Evolutionary conservation across 1,284 basidiomycete species (phyloP).

Genomic region (Puccinia novopanici): DNA sequence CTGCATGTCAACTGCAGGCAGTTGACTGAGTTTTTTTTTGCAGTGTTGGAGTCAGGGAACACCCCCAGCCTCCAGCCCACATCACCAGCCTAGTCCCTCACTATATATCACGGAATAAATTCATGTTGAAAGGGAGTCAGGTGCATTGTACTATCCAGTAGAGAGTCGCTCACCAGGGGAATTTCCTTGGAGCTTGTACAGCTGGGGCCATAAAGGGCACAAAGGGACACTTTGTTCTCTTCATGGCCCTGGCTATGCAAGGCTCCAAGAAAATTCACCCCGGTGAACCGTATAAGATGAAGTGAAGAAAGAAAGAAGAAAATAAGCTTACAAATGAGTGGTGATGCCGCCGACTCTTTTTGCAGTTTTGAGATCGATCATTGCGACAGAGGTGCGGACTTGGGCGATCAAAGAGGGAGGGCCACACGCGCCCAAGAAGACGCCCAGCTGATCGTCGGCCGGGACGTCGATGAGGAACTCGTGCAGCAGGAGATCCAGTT

Average conservation of each 20-base stretch:
- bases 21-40: too few species aligned
- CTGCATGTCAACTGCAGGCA: too few species aligned
- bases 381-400: slow-evolving; percentile 38
- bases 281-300: background rate
- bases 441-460: slow-evolving; percentile 8
- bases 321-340: slow-evolving; percentile 34
- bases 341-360: slow-evolving; percentile 38
- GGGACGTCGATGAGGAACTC: slow-evolving; percentile 42
- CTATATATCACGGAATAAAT: background rate
- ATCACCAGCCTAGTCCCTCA: slow-evolving; percentile 22
- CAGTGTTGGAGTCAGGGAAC: too few species aligned
- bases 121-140: background rate
- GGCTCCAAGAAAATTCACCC: background rate
- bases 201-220: too few species aligned
- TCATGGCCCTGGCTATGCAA: background rate
- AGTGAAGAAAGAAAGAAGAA: background rate
- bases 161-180: background rate
- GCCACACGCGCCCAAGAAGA: slow-evolving; percentile 41
- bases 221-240: too few species aligned
- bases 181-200: background rate
- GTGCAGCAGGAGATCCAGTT: slow-evolving; percentile 15
- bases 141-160: too few species aligned
- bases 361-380: slow-evolving; percentile 26
- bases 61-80: background rate
- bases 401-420: slow-evolving; percentile 28